These are phyloP conservation scores for Incumbomyces delicatus DNA, from an alignment of 2,329 filamentous ascomycete species.

Conservation along the genomic window DNA sequence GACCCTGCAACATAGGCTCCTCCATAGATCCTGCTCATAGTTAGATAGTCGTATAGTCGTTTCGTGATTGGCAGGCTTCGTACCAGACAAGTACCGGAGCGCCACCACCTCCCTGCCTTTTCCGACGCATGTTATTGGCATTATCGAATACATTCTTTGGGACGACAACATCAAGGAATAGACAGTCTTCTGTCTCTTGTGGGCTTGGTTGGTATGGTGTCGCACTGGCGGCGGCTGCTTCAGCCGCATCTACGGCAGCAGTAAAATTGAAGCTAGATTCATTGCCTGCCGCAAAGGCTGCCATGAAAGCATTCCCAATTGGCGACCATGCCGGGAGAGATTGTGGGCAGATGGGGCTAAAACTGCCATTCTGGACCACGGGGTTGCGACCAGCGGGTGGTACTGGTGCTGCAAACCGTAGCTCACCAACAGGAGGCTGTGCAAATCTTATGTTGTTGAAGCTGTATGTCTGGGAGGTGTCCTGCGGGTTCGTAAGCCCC, in stretches of 20 bases:
- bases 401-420: conserved; percentile 42
- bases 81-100: conserved; percentile 31
- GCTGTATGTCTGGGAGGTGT: conserved; percentile 36
- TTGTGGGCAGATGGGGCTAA: conserved; percentile 37
- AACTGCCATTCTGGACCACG: conserved; percentile 36
- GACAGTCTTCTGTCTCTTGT: conserved; percentile 27
- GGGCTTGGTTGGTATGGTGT: conserved; percentile 28
- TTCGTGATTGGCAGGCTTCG: conserved; percentile 13
- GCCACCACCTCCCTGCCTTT: conserved; percentile 24
- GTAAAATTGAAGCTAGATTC: conserved; percentile 23
- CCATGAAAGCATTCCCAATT: conserved; percentile 27
- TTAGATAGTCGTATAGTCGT: neutral
- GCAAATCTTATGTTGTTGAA: conserved; percentile 51
- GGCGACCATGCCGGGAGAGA: conserved; percentile 36
- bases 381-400: conserved; percentile 34
- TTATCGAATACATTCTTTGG: conserved; percentile 26
- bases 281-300: conserved; percentile 21
- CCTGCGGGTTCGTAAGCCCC: conserved; percentile 21
- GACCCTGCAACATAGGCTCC: conserved; percentile 35
- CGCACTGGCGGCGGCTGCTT: conserved; percentile 14
- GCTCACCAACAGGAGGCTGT: conserved; percentile 41
- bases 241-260: conserved; percentile 16
- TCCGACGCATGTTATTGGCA: conserved; percentile 26
- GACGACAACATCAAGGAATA: conserved; percentile 30
- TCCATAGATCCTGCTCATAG: conserved; percentile 34